A percentile compares a stretch with the other conserved stretches of the same genome.
phyloP scores from a whole-genome alignment of 2,329 filamentous ascomycete species.

The Rutstroemia sp. region DNA sequence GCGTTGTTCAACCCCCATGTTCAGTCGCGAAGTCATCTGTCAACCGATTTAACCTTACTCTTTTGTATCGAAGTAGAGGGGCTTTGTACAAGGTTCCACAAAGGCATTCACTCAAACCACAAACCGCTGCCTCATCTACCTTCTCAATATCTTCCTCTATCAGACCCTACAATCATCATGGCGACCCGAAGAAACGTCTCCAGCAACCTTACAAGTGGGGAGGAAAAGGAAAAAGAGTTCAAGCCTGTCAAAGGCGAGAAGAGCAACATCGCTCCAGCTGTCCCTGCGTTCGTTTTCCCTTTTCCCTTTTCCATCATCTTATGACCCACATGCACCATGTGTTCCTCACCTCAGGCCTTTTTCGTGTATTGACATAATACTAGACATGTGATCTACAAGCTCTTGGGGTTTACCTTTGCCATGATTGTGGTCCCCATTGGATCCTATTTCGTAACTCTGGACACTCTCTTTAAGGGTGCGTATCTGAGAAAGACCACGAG shows the following conservation, averaged over 20 bases:
- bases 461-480: not conserved
- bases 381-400: conserved; percentile 80
- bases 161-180: conserved; percentile 40
- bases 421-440: conserved; percentile 86
- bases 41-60: too few relatives aligned
- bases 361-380: not conserved
- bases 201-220: conserved; percentile 30
- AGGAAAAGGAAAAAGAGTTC: conserved; percentile 50
- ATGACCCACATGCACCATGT: not conserved
- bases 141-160: not conserved
- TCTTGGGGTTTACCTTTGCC: conserved; percentile 81
- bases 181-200: conserved; percentile 60
- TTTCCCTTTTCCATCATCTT: not conserved
- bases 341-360: too few relatives aligned
- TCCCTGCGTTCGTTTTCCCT: conserved; percentile 55
- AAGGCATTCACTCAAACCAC: not conserved
- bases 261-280: conserved; percentile 73
- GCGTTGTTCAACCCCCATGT: too few relatives aligned
- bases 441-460: conserved; percentile 63
- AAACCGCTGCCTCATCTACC: not conserved
- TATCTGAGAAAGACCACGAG: too few relatives aligned
- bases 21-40: too few relatives aligned
- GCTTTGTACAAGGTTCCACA: not conserved
- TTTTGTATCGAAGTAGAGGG: too few relatives aligned
- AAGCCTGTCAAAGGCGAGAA: conserved; percentile 41